Base-by-base conservation (phyloP, 345 rosid genomes). In the Eucalyptus regnans region DNA sequence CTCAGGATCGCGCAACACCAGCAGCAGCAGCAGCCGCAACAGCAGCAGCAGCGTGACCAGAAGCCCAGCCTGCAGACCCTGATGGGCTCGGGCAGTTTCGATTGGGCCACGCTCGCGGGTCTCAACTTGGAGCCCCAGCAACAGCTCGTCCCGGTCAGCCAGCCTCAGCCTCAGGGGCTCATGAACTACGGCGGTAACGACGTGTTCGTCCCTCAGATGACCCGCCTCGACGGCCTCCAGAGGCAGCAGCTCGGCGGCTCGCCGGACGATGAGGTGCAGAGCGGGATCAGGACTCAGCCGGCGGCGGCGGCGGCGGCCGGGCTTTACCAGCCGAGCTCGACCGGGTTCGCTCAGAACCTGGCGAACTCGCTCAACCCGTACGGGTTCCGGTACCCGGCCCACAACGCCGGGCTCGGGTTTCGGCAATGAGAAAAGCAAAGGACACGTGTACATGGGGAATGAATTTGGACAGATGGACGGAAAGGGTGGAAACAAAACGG, bases 101-200 rank as follows among this genome's bases (percentile, higher is more conserved):
- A 97, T 46, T 98, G 99, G 99, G 98, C 98, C 62, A 94, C 90
- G 88, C 91, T 98, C 3, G 96, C 93, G 3, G 94, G 94, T 86
- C 92, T 97, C 33, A 94, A 87, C 91, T 80, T 91, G 50, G 94
- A 88, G 5, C 91, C 96, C 14, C 96, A 95, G 52, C 89, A 76
- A 41, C 84, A 76, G 43, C 48, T 76, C 48, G 84, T 76, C 93
- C 90, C 90, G 81, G 14, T 88, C 89, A 50, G 37, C 87, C 86
- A 91, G 62, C 29, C 95, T 88, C 92, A 91, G 76, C 27, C 89
- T 48, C 93, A 89, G 85, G 90, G 91, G n/a, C n/a, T 92, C 31
- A 9, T 90, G 54, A 89, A 66, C 88, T 92, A 92, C 91, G 66
- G 89, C 1, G 87, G 89, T 14, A 91, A 83, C 60, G 92, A 93